phyloP scores from a whole-genome alignment of 73 alveolate genomes.

The Paramecium sexaurelia region DNA sequence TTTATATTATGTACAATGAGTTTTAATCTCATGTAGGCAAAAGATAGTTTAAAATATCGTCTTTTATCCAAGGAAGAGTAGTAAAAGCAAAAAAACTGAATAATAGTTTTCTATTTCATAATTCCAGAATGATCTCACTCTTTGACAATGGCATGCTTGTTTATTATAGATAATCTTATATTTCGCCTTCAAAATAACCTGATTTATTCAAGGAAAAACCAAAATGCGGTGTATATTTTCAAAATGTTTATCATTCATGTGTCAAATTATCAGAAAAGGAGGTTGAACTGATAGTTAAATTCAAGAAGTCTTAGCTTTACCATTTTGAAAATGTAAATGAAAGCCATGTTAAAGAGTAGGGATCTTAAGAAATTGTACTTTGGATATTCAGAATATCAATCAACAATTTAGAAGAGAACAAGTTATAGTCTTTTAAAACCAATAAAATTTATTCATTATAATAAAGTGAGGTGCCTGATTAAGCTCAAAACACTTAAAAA shows the following conservation, averaged over 20 bases:
- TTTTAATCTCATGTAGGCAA: background rate
- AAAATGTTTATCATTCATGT: background rate
- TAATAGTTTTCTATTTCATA: background rate
- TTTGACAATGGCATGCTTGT: background rate
- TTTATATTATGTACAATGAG: background rate
- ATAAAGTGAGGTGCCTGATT: no score
- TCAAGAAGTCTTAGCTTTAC: background rate
- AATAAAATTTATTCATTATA: no score
- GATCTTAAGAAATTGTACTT: background rate
- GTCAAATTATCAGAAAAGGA: background rate
- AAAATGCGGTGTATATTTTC: background rate
- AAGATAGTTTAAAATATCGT: background rate
- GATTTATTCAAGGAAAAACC: background rate
- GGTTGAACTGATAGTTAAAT: background rate
- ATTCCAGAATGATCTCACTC: background rate
- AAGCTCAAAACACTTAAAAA: no score
- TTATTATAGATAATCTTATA: background rate
- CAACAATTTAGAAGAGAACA: no score
- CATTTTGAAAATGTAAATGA: background rate
- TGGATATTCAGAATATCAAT: background rate
- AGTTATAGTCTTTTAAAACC: no score
- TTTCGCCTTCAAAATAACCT: background rate
- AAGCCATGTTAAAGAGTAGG: background rate
- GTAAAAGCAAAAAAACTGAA: background rate
- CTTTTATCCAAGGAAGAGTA: background rate